Base-by-base conservation (phyloP, 768 basidiomycete genomes). In the Tulasnella sp. region DNA sequence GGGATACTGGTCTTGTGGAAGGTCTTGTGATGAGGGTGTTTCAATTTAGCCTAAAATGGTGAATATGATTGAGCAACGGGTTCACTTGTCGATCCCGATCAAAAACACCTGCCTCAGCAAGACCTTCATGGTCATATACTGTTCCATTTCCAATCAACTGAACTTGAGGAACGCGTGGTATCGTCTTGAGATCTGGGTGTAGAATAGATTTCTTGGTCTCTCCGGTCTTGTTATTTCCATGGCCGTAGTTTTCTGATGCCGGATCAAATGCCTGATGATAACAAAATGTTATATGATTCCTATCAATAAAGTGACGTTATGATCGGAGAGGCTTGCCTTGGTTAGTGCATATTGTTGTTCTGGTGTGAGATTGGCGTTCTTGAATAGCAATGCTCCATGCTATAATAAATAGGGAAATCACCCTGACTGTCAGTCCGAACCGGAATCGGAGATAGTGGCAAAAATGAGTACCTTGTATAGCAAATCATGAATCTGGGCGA, bases 141-240 rank as follows among this genome's bases (percentile, higher is more conserved):
- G 67, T 75, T 5, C 90, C 89, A 60, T 91, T 90, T 6, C 89
- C 89, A 61, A 92, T 91, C 48, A 92, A 78, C 63, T 93, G 90
- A 1, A 93, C 90, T 61, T 91, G 85, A 1, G 86, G 85, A 1
- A 83, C 79, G 20, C 81, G 74, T 1, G 90, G 87, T 55, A 93
- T 87, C 33, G 85, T 90, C 71, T 89, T 92, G 59, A 91, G 75
- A 62, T 90, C 84, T 0, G 87, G 84, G 61, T 89, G 86, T 12
- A 90, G 76, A 59, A 91, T 82, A 3, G 87, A 89, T 60, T 81
- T 81, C 59, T 72, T 74, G 19, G 79, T 78, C 37, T 69, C 66
- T 48, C 79, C 75, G 0, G 83, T 87, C 71, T 87, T 86, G 70
- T 87, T 86, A 65, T 88, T 88, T 2, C 88, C 86, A 59, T 91